Conservation (phyloP, 208 protist genomes). For the Perkinsela sp. region DNA sequence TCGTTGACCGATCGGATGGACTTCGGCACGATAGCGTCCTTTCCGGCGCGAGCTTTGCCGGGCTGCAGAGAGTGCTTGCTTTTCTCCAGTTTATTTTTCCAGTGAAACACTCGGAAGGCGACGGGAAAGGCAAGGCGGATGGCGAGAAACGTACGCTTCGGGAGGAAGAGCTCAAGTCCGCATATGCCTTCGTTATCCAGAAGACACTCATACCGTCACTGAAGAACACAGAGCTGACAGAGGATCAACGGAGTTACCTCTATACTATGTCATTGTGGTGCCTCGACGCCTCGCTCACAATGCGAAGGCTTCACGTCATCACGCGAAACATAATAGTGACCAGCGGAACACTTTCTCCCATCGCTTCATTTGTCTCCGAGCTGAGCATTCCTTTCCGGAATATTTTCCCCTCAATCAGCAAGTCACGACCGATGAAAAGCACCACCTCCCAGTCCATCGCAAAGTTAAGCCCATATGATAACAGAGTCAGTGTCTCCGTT, state of each 20-base stretch:
- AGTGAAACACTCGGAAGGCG: conserved; percentile 7
- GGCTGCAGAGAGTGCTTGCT: background rate
- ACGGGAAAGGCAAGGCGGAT: background rate
- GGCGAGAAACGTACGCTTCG: background rate
- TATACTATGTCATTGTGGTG: conserved; percentile 66
- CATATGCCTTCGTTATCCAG: conserved; percentile 1
- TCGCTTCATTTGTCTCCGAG: conserved; percentile 69
- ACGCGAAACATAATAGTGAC: conserved; percentile 62
- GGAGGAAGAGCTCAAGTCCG: background rate
- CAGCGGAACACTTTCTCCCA: conserved; percentile 77
- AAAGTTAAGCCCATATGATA: conserved; percentile 56
- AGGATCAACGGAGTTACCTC: background rate
- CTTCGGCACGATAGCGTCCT: too few species aligned
- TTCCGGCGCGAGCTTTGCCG: background rate
- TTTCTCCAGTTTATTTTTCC: conserved; percentile 23
- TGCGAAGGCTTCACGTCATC: conserved; percentile 18
- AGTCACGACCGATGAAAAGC: background rate
- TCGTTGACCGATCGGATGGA: background rate
- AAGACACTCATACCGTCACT: background rate
- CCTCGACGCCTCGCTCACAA: conserved; percentile 36
- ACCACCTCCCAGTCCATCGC: conserved; percentile 30
- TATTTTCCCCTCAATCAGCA: background rate
- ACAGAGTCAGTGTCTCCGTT: conserved; percentile 26
- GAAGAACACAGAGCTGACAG: background rate
- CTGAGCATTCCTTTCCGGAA: conserved; percentile 34